Evolutionary conservation across 257 asterid genomes (phyloP), one percentile per base, ranked within the genome.

Genomic region (Scutellaria barbata): DNA sequence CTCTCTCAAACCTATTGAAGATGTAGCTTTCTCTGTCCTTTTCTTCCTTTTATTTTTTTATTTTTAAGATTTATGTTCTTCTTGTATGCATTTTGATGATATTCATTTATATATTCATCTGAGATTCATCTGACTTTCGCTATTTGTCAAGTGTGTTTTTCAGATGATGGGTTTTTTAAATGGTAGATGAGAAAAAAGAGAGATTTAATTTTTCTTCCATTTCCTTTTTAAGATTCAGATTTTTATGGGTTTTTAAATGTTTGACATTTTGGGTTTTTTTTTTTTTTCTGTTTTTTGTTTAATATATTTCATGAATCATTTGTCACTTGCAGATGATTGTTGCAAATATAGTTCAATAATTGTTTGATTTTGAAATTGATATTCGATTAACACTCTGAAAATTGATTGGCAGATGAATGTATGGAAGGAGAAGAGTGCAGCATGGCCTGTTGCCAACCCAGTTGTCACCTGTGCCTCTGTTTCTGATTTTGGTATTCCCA

Each of bases 361-460:
- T 69, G n/a, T 61, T 30, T 35, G 3, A 70, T 45, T 17, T 20
- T 66, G 58, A 45, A 67, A 3, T 60, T 67, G 17, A 46, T 10
- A 12, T 48, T 53, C 64, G 35, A 78, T 57, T 10, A 58, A 47
- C 37, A 65, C 22, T 45, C 7, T 37, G 75, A 12, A 48, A 84
- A 73, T 75, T 74, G 77, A 13, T 63, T 80, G 69, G 75, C 89
- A 94, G 97, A 78, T 84, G 84, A 85, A 86, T 74, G 68, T 86
- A 30, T 83, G 94, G 88, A 89, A 81, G 78, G 85, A 89, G 53
- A 77, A 86, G 67, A 78, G 70, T 77, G 86, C 93, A 84, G 96
- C 99, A 66, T 94, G 97, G 96, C 98, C 99, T 48, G 92, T 91
- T 30, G 96, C 96, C 30, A 94, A 94, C 72, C 98, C 99, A 3